Conservation (phyloP, 306 rosid species). For the Medicago ruthenica region DNA sequence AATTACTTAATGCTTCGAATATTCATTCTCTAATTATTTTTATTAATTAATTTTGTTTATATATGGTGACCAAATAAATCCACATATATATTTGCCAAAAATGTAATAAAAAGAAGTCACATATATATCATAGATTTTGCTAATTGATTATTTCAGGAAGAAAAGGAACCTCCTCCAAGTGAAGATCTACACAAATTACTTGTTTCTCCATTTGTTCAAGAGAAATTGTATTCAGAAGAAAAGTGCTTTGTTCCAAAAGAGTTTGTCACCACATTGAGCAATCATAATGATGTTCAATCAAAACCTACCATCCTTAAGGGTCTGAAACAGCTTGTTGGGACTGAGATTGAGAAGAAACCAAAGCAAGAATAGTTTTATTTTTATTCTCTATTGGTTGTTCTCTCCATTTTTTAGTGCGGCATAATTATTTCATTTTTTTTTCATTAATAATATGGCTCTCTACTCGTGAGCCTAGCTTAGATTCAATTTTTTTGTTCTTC, state of each 20-base stretch:
- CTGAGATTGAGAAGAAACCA: constrained; percentile 29
- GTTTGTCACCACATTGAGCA: constrained; percentile 48
- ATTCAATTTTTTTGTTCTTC: neutral
- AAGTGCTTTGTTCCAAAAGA: constrained; percentile 67
- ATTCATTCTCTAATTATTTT: neutral
- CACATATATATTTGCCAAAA: too few species aligned
- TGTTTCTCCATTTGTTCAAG: constrained; percentile 62
- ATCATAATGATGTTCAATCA: constrained; percentile 39
- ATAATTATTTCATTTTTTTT: neutral
- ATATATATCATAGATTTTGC: neutral
- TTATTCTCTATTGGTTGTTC: neutral
- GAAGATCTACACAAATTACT: constrained; percentile 50
- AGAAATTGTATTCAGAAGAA: constrained; percentile 72
- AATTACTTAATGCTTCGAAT: too few species aligned
- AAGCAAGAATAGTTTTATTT: neutral
- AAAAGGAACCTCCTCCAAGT: constrained; percentile 32
- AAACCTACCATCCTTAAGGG: constrained; percentile 50
- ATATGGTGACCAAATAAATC: neutral
- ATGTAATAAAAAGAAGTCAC: neutral
- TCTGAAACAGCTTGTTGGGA: constrained; percentile 47
- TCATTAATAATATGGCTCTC: neutral
- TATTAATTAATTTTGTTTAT: neutral
- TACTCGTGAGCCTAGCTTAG: constrained; percentile 29
- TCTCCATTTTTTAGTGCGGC: neutral
- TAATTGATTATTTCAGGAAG: constrained; percentile 36